Conservation (phyloP, 306 rosid genomes). For the Rosa lucieae region DNA sequence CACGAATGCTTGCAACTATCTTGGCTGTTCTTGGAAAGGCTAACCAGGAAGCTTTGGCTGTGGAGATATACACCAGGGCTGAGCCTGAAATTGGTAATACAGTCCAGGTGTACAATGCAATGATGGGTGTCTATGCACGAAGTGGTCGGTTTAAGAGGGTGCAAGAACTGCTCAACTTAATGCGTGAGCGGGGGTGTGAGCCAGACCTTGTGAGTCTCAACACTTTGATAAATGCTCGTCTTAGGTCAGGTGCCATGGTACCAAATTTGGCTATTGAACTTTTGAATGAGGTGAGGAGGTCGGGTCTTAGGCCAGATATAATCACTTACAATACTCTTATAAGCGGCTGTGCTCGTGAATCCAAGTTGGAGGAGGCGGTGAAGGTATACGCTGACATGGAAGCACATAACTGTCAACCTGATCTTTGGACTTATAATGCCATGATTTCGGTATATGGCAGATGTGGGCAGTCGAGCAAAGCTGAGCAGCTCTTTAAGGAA, state of each 20-base stretch:
- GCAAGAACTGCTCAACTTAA: conserved; percentile 57
- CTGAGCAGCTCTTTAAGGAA: conserved; percentile 68
- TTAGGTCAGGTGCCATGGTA: conserved; percentile 65
- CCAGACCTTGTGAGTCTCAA: conserved; percentile 93
- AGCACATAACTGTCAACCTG: conserved; percentile 68
- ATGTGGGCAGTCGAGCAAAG: conserved; percentile 66
- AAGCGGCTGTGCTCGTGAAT: conserved; percentile 86
- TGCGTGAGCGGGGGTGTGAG: conserved; percentile 71
- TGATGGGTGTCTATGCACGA: conserved; percentile 91
- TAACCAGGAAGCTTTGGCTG: conserved; percentile 75
- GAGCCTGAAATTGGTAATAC: conserved; percentile 54
- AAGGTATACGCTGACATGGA: conserved; percentile 67
- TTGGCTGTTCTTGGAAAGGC: conserved; percentile 84
- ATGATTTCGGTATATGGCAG: conserved; percentile 95
- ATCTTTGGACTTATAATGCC: conserved; percentile 95
- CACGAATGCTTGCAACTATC: conserved; percentile 87
- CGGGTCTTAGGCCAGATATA: conserved; percentile 77
- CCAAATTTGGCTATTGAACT: conserved; percentile 66
- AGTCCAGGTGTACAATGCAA: conserved; percentile 87
- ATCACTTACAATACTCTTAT: conserved; percentile 88
- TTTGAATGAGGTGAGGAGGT: conserved; percentile 68
- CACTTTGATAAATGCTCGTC: conserved; percentile 79
- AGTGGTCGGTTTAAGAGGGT: conserved; percentile 65
- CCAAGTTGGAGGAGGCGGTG: conserved; percentile 77
- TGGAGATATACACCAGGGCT: conserved; percentile 67